Base-by-base conservation (phyloP, 352 stramenopile species). In the Phytophthora melonis region DNA sequence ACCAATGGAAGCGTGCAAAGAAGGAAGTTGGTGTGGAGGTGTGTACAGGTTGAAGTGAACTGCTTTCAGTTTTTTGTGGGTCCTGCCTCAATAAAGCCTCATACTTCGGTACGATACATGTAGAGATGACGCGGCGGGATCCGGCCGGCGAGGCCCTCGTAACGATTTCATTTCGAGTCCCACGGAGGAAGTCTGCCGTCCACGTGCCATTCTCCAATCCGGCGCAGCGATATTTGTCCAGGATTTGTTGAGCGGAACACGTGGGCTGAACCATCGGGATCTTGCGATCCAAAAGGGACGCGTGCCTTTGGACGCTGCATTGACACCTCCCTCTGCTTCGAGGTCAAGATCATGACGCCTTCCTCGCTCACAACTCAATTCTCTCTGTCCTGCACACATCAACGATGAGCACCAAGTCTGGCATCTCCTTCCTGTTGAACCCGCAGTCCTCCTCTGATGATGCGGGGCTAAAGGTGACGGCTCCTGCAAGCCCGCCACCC, bases 381-480 rank as follows among this genome's bases (percentile, higher is more conserved):
- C 49, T n/a, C 58, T 25, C 59, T n/a, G 52, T 59, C 21, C 21
- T 54, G 36, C 59, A 21, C 59, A 68, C 34, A 39, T 41, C 27
- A 43, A 63, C 21, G 8, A 83, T 83, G 77, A 68, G 68, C 58
- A 53, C 41, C 41, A 82, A 82, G 54, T 58, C 68, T 39, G 70
- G 74, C 68, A 81, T 83, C 49, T 72, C 77, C 19, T 83, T 83
- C 74, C 74, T 83, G 34, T 59, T 83, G 65, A 83, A 83, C 62
- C 77, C 74, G 30, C 69, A 61, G 32, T 53, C 39, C 2, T 58
- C 68, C 16, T 27, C 23, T 27, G 58, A 45, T 18, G 50, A 49
- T 7, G 32, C 16, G 45, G 34, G 23, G 9, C 55, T 27, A 3
- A 59, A 56, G n/a, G 9, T 66, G 13, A 72, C 32, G 60, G 52